These are phyloP conservation scores for Myriosclerotinia curreyana DNA, from an alignment of 2,329 filamentous ascomycete species.

Conservation along the genomic window DNA sequence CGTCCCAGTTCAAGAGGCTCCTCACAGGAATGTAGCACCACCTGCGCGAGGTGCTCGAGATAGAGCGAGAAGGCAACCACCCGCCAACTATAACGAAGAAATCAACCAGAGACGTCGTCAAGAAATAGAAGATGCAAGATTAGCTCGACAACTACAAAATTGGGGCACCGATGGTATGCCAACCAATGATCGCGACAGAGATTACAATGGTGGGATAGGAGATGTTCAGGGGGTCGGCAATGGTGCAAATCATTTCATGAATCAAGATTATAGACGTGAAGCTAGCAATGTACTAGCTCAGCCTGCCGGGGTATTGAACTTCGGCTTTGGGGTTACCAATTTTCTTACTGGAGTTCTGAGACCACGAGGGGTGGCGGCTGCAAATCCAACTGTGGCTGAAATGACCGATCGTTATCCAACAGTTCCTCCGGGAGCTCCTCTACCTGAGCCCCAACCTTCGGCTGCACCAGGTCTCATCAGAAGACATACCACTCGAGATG, in stretches of 20 bases:
- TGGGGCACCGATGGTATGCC: constrained; percentile 39
- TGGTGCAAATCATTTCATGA: constrained; percentile 56
- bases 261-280: constrained; percentile 53
- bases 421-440: constrained; percentile 8
- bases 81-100: constrained; percentile 40
- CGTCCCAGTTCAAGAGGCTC: constrained; percentile 15
- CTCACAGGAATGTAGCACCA: constrained; percentile 32
- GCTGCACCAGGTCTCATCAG: constrained; percentile 28
- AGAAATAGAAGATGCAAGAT: constrained; percentile 47
- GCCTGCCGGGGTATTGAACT: constrained; percentile 34
- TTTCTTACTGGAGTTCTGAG: constrained; percentile 35
- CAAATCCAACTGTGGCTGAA: constrained; percentile 20
- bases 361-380: constrained; percentile 27
- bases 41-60: constrained; percentile 37
- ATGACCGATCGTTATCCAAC: constrained; percentile 31
- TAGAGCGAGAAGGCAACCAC: constrained; percentile 36
- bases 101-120: constrained; percentile 42
- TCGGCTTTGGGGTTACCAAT: constrained; percentile 39
- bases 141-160: constrained; percentile 51
- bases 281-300: constrained; percentile 39
- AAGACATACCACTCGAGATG: constrained; percentile 34
- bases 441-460: constrained; percentile 22
- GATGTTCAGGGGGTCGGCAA: constrained; percentile 48
- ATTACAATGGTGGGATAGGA: constrained; percentile 47
- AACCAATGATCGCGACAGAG: constrained; percentile 26